These are phyloP conservation scores for Penicillium angulare DNA, from an alignment of 495 filamentous ascomycete genomes.

Conservation along the genomic window DNA sequence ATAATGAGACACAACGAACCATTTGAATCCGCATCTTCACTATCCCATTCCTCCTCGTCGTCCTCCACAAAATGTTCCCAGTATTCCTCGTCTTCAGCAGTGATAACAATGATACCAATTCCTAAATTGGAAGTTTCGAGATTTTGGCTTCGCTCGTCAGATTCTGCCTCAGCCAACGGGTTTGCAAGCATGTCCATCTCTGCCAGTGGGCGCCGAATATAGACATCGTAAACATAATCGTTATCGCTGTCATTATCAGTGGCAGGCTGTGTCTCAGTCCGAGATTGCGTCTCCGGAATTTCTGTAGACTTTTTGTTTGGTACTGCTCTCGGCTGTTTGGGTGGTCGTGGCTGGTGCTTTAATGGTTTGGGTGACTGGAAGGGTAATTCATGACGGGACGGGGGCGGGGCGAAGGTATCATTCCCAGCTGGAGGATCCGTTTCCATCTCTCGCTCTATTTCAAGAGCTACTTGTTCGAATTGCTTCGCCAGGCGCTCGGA, in stretches of 20 bases:
- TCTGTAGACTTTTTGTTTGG: constrained; percentile 10
- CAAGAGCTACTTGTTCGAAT: constrained; percentile 48
- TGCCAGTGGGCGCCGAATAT: constrained; percentile 48
- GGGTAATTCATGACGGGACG: constrained; percentile 1
- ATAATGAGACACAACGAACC: constrained; percentile 32
- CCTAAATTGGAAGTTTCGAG: constrained; percentile 36
- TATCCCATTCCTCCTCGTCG: constrained; percentile 56
- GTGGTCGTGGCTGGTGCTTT: constrained; percentile 37
- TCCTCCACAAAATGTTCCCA: constrained; percentile 59
- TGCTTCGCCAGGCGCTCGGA: constrained; percentile 44
- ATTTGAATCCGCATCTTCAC: constrained; percentile 62
- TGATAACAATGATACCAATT: constrained; percentile 59
- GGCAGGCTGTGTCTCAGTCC: no score
- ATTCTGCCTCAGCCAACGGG: constrained; percentile 29
- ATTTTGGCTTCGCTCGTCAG: constrained; percentile 30
- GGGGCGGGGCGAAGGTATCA: neutral
- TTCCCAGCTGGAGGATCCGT: constrained; percentile 3
- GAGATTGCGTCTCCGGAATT: constrained; percentile 7
- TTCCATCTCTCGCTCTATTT: constrained; percentile 33
- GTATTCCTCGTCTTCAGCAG: constrained; percentile 53
- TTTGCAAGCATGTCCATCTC: constrained; percentile 30
- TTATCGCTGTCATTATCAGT: constrained; percentile 49
- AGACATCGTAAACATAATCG: constrained; percentile 66
- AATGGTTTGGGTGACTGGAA: constrained; percentile 27
- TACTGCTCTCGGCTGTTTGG: constrained; percentile 27